Conservation (phyloP, 148 eudicot species). For the Rhododendron simsii region DNA sequence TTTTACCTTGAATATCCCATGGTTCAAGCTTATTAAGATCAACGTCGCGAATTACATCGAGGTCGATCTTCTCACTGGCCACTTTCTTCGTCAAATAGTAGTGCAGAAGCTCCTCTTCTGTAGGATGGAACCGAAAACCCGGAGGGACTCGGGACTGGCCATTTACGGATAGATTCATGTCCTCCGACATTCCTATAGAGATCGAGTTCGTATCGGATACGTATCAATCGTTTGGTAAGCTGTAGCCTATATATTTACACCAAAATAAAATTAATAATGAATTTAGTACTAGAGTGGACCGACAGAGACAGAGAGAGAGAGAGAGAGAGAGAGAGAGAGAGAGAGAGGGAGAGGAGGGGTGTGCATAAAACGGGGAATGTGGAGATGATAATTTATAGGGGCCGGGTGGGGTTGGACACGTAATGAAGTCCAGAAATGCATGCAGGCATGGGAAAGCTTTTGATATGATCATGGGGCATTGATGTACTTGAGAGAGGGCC, state of each 20-base stretch:
- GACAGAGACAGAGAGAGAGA: background rate
- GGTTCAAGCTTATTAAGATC: constrained; percentile 99
- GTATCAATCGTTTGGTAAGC: background rate
- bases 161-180: constrained; percentile 23
- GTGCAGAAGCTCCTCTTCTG: constrained; percentile 85
- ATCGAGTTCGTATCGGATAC: background rate
- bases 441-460: constrained; percentile 4
- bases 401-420: background rate
- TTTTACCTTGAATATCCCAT: constrained; percentile 94
- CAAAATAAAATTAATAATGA: background rate
- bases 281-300: background rate
- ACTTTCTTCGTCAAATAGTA: constrained; percentile 89
- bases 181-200: constrained; percentile 2
- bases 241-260: background rate
- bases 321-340: background rate
- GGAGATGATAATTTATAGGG: constrained; percentile 3
- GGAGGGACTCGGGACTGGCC: constrained; percentile 74
- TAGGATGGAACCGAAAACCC: constrained; percentile 92
- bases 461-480: background rate
- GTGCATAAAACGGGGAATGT: background rate
- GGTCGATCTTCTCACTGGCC: constrained; percentile 77
- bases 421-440: constrained; percentile 4
- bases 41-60: constrained; percentile 88
- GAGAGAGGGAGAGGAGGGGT: background rate
- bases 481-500: constrained; percentile 5